Evolutionary conservation across 2,329 filamentous ascomycete genomes (phyloP).

Genomic region (Trichoderma pleuroti): DNA sequence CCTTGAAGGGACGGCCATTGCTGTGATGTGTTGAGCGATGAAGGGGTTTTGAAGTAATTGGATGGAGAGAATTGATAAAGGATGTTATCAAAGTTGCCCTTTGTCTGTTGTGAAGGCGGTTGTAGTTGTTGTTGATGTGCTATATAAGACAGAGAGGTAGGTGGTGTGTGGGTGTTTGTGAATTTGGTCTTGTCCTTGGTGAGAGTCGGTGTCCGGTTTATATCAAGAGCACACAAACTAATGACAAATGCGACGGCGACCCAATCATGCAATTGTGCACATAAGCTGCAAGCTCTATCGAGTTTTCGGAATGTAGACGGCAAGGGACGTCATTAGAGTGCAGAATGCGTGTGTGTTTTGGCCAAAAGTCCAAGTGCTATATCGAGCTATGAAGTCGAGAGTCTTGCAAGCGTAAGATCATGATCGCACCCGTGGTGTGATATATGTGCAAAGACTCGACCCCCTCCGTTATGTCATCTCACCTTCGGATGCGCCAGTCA

Average conservation of each 20-base stretch:
- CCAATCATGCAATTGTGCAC: constrained; percentile 16
- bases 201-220: constrained; percentile 18
- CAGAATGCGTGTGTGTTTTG: constrained; percentile 12
- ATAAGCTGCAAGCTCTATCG: constrained; percentile 20
- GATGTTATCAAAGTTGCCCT: background rate
- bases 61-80: background rate
- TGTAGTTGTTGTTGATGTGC: background rate
- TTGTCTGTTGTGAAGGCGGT: background rate
- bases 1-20: constrained; percentile 15
- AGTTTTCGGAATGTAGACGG: background rate
- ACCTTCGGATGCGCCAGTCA: constrained; percentile 17
- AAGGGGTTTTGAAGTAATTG: background rate
- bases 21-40: background rate
- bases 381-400: constrained; percentile 2
- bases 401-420: constrained; percentile 13
- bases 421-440: constrained; percentile 18
- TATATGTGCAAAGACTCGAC: constrained; percentile 13
- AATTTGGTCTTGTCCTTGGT: background rate
- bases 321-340: constrained; percentile 10
- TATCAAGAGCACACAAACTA: background rate
- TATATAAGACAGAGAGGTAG: background rate
- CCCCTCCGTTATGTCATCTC: constrained; percentile 18
- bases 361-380: constrained; percentile 4
- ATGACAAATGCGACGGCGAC: background rate
- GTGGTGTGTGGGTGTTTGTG: background rate